Percentiles rank a stretch among this genome's conserved stretches.
phyloP scores from a whole-genome alignment of 495 filamentous ascomycete species.

The Mytilinidion resinicola region DNA sequence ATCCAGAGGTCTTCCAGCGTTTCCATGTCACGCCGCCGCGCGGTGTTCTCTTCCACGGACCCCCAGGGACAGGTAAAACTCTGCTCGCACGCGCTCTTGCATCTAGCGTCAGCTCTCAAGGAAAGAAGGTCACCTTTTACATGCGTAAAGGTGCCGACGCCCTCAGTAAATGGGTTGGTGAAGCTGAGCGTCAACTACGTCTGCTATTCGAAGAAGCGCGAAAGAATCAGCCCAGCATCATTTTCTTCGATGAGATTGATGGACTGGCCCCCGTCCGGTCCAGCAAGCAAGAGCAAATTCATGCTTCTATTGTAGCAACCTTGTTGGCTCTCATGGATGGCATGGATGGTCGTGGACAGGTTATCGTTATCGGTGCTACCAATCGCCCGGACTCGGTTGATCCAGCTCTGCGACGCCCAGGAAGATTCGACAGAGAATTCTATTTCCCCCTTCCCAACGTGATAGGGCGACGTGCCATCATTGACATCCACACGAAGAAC shows the following conservation, averaged over 20 bases:
- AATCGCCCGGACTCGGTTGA: conserved; percentile 97
- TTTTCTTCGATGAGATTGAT: conserved; percentile 99
- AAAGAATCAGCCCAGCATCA: conserved; percentile 93
- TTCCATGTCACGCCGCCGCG: conserved; percentile 91
- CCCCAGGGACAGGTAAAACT: conserved; percentile 96
- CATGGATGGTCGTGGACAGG: conserved; percentile 96
- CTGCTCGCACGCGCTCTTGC: conserved; percentile 86
- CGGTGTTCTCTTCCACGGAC: conserved; percentile 93
- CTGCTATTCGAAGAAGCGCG: conserved; percentile 92
- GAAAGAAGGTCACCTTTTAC: conserved; percentile 93
- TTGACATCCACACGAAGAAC: conserved; percentile 91
- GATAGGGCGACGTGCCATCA: conserved; percentile 70
- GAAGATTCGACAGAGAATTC: conserved; percentile 94
- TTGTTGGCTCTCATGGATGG: conserved; percentile 95
- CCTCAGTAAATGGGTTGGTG: conserved; percentile 97
- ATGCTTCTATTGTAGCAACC: conserved; percentile 95
- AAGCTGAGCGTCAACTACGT: conserved; percentile 89
- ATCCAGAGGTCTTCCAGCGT: conserved; percentile 87
- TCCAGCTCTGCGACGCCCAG: conserved; percentile 85
- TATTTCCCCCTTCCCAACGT: conserved; percentile 88
- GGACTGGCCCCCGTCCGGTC: conserved; percentile 90
- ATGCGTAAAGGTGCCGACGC: conserved; percentile 98
- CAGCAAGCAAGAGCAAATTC: conserved; percentile 96
- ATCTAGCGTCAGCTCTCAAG: conserved; percentile 69
- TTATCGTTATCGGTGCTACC: conserved; percentile 96